A percentile compares a stretch with the other conserved stretches of the same genome.
phyloP scores from a whole-genome alignment of 371 early-diverging fungal genomes.

The Mortierella sp. region DNA sequence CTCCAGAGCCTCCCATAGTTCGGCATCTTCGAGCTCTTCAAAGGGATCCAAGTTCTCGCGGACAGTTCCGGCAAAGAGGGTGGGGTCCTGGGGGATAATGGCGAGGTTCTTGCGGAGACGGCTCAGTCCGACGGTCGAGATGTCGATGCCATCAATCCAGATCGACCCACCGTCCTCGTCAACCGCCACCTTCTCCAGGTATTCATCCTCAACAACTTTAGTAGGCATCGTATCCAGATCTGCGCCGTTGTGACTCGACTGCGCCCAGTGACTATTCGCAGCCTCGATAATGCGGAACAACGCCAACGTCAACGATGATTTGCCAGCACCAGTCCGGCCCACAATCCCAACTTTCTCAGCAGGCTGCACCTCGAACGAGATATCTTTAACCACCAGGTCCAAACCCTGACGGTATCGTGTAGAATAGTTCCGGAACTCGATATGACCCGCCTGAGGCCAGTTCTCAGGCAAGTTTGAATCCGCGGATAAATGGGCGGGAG shows the following conservation, averaged over 20 bases:
- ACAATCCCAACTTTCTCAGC: constrained; percentile 57
- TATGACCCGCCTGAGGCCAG: constrained; percentile 78
- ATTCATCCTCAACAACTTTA: neutral
- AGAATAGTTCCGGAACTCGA: constrained; percentile 77
- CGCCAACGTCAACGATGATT: constrained; percentile 73
- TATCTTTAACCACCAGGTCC: constrained; percentile 74
- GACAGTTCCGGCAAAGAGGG: neutral
- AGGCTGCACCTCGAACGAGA: constrained; percentile 27
- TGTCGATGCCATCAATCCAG: constrained; percentile 76
- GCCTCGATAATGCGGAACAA: constrained; percentile 83
- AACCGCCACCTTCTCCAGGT: constrained; percentile 20
- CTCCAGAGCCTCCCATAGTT: neutral
- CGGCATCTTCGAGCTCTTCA: neutral
- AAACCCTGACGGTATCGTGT: constrained; percentile 83
- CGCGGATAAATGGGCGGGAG: constrained; percentile 38
- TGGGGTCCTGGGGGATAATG: constrained; percentile 86
- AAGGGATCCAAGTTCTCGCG: neutral
- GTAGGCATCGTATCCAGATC: constrained; percentile 75
- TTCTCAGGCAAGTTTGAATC: constrained; percentile 30
- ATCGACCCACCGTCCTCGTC: constrained; percentile 36
- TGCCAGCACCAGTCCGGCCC: constrained; percentile 75
- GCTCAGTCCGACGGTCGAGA: constrained; percentile 49
- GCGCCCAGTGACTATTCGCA: constrained; percentile 30
- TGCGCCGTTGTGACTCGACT: constrained; percentile 57
- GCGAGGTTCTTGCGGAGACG: constrained; percentile 45